Evolutionary conservation across 768 basidiomycete genomes (phyloP).

Genomic region (Suillus sp.): DNA sequence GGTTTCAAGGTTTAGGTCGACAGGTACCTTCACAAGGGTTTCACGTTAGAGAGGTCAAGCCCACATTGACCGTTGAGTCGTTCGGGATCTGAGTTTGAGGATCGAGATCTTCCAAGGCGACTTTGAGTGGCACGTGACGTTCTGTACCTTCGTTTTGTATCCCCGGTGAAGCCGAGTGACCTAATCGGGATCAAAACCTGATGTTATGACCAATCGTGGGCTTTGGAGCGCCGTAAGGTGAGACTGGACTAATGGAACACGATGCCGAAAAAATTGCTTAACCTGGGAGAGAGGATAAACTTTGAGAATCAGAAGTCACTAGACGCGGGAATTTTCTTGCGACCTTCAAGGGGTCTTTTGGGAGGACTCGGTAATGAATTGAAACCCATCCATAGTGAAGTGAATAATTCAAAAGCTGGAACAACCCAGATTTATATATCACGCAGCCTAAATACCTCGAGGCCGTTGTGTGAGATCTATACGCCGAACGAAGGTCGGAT

Average conservation of each 20-base stretch:
- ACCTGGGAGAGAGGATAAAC: too few relatives aligned
- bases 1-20: not conserved
- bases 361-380: conserved; percentile 88
- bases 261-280: too few relatives aligned
- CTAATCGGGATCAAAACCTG: conserved; percentile 17
- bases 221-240: conserved; percentile 6
- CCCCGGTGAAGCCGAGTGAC: conserved; percentile 13
- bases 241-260: not conserved
- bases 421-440: conserved; percentile 34
- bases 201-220: conserved; percentile 5
- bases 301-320: conserved; percentile 84
- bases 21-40: conserved; percentile 10
- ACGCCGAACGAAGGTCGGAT: conserved; percentile 25
- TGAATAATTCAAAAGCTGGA: conserved; percentile 30
- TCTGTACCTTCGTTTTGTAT: conserved; percentile 11
- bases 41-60: conserved; percentile 10
- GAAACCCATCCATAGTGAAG: conserved; percentile 67
- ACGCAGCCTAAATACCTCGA: conserved; percentile 33
- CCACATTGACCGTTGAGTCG: conserved; percentile 1
- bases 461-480: conserved; percentile 20
- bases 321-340: conserved; percentile 86
- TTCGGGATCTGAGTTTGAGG: conserved; percentile 12
- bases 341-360: conserved; percentile 66
- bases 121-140: conserved; percentile 11
- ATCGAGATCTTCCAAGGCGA: conserved; percentile 2